Conservation (phyloP, 345 rosid species). For the Murraya paniculata region DNA sequence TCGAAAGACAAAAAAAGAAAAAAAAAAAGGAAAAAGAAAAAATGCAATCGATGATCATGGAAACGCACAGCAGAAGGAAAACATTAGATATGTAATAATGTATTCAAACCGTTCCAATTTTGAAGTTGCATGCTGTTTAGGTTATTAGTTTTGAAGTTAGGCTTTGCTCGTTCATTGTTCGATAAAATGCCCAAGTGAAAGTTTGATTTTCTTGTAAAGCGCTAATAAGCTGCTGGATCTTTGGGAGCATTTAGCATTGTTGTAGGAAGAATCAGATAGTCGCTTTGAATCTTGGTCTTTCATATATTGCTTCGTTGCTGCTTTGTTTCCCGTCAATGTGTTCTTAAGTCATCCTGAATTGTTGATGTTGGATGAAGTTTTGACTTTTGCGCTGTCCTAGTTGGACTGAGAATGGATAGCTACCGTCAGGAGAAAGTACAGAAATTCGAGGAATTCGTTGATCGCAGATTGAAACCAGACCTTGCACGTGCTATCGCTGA, state of each 20-base stretch:
- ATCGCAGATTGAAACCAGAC: constrained; percentile 76
- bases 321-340: not conserved
- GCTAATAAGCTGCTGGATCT: not conserved
- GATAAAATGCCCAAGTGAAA: constrained; percentile 9
- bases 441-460: constrained; percentile 78
- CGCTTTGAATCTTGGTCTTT: not conserved
- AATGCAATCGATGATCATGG: not conserved
- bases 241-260: not conserved
- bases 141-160: not conserved
- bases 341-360: not conserved
- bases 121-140: not conserved
- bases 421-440: constrained; percentile 50
- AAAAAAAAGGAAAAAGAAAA: too few species aligned
- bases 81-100: not conserved
- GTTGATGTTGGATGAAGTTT: not conserved
- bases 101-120: not conserved
- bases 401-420: constrained; percentile 41
- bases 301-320: not conserved
- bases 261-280: not conserved
- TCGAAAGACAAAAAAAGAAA: too few species aligned
- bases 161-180: not conserved
- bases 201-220: not conserved
- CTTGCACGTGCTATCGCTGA: constrained; percentile 63
- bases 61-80: not conserved
- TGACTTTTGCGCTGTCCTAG: not conserved